Conservation (phyloP, 371 early-diverging fungal species). For the Lichtheimia corymbifera region DNA sequence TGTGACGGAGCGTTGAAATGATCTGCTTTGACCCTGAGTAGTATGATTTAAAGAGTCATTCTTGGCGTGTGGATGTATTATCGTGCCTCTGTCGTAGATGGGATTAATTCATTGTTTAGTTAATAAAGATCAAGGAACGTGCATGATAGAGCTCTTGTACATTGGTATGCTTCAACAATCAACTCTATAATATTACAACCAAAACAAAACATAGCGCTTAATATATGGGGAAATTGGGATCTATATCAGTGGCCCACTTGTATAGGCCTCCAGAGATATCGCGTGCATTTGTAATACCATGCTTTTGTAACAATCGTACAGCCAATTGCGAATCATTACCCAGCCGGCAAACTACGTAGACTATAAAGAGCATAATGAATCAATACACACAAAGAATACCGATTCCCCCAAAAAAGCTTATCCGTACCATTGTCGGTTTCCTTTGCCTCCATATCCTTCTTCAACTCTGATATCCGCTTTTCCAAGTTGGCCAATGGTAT, state of each 20-base stretch:
- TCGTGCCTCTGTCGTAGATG: too few relatives aligned
- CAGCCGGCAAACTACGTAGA: slow-evolving; percentile 87
- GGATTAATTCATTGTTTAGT: too few relatives aligned
- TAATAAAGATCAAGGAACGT: too few relatives aligned
- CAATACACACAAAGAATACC: neutral
- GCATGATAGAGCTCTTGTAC: too few relatives aligned
- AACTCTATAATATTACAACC: too few relatives aligned
- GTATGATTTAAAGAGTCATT: too few relatives aligned
- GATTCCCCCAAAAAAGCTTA: neutral
- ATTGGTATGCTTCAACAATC: too few relatives aligned
- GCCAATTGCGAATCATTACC: slow-evolving; percentile 94
- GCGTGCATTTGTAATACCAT: slow-evolving; percentile 52
- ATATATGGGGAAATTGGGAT: slow-evolving; percentile 83
- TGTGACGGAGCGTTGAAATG: too few relatives aligned
- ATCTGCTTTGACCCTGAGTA: too few relatives aligned
- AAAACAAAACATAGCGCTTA: slow-evolving; percentile 29
- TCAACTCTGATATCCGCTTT: slow-evolving; percentile 39
- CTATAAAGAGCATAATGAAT: slow-evolving; percentile 27
- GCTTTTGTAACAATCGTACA: slow-evolving; percentile 61
- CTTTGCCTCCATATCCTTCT: slow-evolving; percentile 27
- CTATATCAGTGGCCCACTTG: slow-evolving; percentile 77
- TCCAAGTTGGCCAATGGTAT: slow-evolving; percentile 54
- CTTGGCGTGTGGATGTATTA: too few relatives aligned
- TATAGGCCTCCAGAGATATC: slow-evolving; percentile 87
- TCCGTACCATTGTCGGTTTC: slow-evolving; percentile 32